These are phyloP conservation scores for Aspergillus amoenus DNA, from an alignment of 2,329 filamentous ascomycete species.

Conservation along the genomic window DNA sequence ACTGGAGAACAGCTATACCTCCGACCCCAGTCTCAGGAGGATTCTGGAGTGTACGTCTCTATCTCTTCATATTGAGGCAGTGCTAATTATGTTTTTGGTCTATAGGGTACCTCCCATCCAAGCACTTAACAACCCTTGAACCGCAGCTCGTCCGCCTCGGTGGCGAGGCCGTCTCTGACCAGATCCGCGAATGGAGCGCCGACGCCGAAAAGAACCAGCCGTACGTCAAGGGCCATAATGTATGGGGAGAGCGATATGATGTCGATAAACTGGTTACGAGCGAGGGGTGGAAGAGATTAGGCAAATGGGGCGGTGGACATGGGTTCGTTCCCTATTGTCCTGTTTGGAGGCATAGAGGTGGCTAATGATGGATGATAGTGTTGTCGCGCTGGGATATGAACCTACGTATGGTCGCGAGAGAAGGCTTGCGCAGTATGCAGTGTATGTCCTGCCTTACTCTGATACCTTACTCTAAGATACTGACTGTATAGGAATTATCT, in stretches of 20 bases:
- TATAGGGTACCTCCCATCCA: constrained; percentile 42
- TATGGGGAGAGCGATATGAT: constrained; percentile 57
- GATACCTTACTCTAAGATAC: too few species aligned
- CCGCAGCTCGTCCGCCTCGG: constrained; percentile 56
- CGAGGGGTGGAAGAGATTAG: constrained; percentile 60
- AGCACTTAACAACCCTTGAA: constrained; percentile 16
- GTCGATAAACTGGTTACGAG: constrained; percentile 61
- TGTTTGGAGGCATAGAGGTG: too few species aligned
- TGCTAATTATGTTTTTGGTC: too few species aligned
- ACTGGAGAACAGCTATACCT: constrained; percentile 57
- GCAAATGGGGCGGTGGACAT: constrained; percentile 34
- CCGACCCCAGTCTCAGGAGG: constrained; percentile 55
- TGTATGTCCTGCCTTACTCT: constrained; percentile 17
- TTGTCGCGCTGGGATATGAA: constrained; percentile 28
- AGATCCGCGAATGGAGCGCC: constrained; percentile 38
- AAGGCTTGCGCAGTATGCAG: constrained; percentile 27
- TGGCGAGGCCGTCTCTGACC: constrained; percentile 31
- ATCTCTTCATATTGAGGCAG: too few species aligned
- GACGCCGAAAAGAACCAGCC: constrained; percentile 67
- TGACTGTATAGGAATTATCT: constrained; percentile 31
- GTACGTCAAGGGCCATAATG: constrained; percentile 59
- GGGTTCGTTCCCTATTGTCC: constrained; percentile 21
- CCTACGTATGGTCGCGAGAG: constrained; percentile 20
- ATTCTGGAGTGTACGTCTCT: constrained; percentile 48
- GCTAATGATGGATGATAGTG: constrained; percentile 8